Conservation (phyloP, 441 rosid species). For the Hura crepitans region DNA sequence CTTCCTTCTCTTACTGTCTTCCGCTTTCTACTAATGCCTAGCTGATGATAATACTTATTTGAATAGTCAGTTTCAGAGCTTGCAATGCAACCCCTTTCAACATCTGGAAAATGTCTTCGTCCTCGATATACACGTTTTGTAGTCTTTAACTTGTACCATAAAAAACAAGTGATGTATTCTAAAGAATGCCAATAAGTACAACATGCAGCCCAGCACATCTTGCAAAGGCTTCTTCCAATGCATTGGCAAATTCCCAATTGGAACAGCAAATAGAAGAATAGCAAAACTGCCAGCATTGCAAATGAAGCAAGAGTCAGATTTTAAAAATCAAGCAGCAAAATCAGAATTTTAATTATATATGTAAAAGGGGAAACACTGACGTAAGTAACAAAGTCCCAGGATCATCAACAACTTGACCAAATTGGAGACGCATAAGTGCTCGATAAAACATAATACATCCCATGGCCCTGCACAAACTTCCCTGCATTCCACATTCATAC, state of each 20-base stretch:
- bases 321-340: no score
- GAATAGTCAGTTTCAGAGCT: conserved; percentile 29
- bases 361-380: conserved; percentile 28
- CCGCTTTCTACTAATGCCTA: conserved; percentile 33
- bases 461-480: conserved; percentile 64
- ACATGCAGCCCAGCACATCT: conserved; percentile 63
- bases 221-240: conserved; percentile 58
- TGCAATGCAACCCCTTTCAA: conserved; percentile 35
- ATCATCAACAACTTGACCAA: conserved; percentile 59
- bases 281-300: conserved; percentile 39
- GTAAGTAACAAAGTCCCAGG: conserved; percentile 53
- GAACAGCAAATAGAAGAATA: conserved; percentile 62
- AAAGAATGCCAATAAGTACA: conserved; percentile 51
- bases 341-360: neutral
- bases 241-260: conserved; percentile 79
- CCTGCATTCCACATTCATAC: conserved; percentile 46
- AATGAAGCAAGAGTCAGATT: no score
- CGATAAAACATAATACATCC: conserved; percentile 66
- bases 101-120: conserved; percentile 34
- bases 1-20: no score
- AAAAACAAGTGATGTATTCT: conserved; percentile 40
- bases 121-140: conserved; percentile 39
- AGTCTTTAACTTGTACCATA: conserved; percentile 54
- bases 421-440: conserved; percentile 62
- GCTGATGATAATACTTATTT: conserved; percentile 12